These are phyloP conservation scores for Ophiocordyceps camponoti-rufipedis DNA, from an alignment of 2,329 filamentous ascomycete species.

Conservation along the genomic window DNA sequence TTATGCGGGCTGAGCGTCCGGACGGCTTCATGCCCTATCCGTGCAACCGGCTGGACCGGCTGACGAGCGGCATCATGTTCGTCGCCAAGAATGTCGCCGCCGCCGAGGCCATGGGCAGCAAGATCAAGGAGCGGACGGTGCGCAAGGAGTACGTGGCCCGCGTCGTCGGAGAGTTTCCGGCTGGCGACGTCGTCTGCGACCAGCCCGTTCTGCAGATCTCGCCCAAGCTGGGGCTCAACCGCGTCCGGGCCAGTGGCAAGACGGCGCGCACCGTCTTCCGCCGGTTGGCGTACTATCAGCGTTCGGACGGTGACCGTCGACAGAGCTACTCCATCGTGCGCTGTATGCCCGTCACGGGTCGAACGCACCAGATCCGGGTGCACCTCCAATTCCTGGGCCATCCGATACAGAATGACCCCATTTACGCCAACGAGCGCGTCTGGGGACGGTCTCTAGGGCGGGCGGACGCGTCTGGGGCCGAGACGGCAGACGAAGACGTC, in stretches of 20 bases:
- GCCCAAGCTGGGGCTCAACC: slow-evolving; percentile 83
- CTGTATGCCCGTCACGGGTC: slow-evolving; percentile 79
- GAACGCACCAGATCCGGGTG: slow-evolving; percentile 88
- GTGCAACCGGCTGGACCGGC: slow-evolving; percentile 82
- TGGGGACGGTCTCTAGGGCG: slow-evolving; percentile 68
- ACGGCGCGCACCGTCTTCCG: slow-evolving; percentile 82
- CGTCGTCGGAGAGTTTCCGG: slow-evolving; percentile 80
- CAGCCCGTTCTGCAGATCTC: slow-evolving; percentile 89
- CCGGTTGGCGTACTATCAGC: slow-evolving; percentile 77
- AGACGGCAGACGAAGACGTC: slow-evolving; percentile 72
- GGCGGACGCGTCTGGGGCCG: slow-evolving; percentile 43
- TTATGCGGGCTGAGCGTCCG: slow-evolving; percentile 62
- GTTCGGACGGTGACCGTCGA: slow-evolving; percentile 7
- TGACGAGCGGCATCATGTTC: slow-evolving; percentile 97
- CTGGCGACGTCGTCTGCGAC: slow-evolving; percentile 79
- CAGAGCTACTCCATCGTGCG: slow-evolving; percentile 88
- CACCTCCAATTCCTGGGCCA: slow-evolving; percentile 90
- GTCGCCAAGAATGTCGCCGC: slow-evolving; percentile 72
- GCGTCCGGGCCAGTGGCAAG: slow-evolving; percentile 87
- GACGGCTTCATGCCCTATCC: slow-evolving; percentile 39
- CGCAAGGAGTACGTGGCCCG: slow-evolving; percentile 91
- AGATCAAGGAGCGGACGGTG: slow-evolving; percentile 66
- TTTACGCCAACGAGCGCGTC: slow-evolving; percentile 86
- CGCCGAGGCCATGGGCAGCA: slow-evolving; percentile 56
- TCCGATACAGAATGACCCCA: slow-evolving; percentile 92